Evolutionary conservation across 805 yeast species (phyloP).

Genomic region (Saccharomycopsis vini): DNA sequence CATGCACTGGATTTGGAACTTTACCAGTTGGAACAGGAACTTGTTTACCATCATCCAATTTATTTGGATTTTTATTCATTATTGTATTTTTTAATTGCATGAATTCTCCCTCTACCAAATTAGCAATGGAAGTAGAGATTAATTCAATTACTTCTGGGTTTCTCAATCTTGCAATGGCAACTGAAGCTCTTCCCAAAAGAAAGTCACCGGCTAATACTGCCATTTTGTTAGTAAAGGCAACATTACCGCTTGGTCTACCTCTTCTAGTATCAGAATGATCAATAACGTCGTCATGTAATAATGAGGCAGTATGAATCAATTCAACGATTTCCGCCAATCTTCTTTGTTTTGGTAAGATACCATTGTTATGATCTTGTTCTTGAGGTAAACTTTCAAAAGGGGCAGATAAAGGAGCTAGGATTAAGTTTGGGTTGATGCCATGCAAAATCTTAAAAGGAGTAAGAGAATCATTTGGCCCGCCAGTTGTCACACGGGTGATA

Average conservation of each 20-base stretch:
- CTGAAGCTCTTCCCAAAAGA: conserved; percentile 90
- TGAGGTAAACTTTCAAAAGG: conserved; percentile 69
- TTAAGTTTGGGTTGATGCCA: conserved; percentile 80
- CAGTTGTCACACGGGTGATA: conserved; percentile 34
- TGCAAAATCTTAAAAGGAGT: conserved; percentile 78
- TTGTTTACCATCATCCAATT: conserved; percentile 35
- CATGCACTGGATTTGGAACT: conserved; percentile 52
- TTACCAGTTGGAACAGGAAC: conserved; percentile 55
- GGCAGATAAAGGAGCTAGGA: conserved; percentile 73
- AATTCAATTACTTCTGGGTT: conserved; percentile 97
- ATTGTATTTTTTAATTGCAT: conserved; percentile 97
- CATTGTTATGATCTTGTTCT: conserved; percentile 43
- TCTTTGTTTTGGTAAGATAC: conserved; percentile 89
- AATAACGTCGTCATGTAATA: conserved; percentile 94
- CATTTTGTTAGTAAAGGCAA: conserved; percentile 94
- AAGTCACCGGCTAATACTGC: conserved; percentile 97
- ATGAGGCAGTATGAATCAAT: conserved; percentile 95
- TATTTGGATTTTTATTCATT: conserved; percentile 38
- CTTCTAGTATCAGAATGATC: conserved; percentile 83
- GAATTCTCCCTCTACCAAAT: conserved; percentile 95
- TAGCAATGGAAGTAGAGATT: conserved; percentile 92
- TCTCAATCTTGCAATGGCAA: conserved; percentile 83
- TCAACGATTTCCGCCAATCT: conserved; percentile 95
- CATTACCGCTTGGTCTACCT: conserved; percentile 84
- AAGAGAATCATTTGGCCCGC: conserved; percentile 47